Conservation (phyloP, 2,329 filamentous ascomycete species). For the Scorias spongiosa region DNA sequence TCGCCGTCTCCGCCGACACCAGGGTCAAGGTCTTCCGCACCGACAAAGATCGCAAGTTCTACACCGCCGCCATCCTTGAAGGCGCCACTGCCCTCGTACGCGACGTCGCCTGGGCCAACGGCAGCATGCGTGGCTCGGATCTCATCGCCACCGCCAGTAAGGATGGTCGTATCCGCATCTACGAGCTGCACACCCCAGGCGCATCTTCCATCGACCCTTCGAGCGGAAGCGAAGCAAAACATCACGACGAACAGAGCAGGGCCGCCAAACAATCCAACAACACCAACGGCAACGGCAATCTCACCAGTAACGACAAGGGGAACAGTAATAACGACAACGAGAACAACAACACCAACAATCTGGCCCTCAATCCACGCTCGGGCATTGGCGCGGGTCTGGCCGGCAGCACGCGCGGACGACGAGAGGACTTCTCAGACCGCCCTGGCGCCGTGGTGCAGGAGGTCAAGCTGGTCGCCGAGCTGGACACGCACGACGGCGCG, state of each 20-base stretch:
- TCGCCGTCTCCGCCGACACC: conserved; percentile 79
- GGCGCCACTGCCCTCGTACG: conserved; percentile 59
- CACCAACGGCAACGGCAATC: not conserved
- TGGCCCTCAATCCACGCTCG: conserved; percentile 20
- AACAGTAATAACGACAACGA: conserved; percentile 2
- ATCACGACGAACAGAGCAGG: not conserved
- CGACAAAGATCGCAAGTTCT: conserved; percentile 61
- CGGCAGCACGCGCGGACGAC: conserved; percentile 31
- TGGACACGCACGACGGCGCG: conserved; percentile 52
- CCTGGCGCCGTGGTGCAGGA: conserved; percentile 53
- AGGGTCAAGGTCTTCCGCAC: conserved; percentile 72
- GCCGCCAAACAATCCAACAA: not conserved
- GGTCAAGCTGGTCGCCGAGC: conserved; percentile 47
- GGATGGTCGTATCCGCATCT: conserved; percentile 81
- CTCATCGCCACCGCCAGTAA: conserved; percentile 83
- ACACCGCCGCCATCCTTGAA: conserved; percentile 61
- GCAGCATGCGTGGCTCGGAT: conserved; percentile 80
- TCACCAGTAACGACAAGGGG: not conserved
- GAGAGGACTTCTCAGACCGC: conserved; percentile 37
- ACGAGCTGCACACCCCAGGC: conserved; percentile 52
- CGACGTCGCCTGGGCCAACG: conserved; percentile 84
- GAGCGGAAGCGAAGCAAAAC: conserved; percentile 1
- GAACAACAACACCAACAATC: conserved; percentile 1
- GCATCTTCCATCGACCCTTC: conserved; percentile 31
- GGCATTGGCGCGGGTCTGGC: conserved; percentile 40